Evolutionary conservation across 768 basidiomycete genomes (phyloP).

Genomic region (Pisolithus albus): DNA sequence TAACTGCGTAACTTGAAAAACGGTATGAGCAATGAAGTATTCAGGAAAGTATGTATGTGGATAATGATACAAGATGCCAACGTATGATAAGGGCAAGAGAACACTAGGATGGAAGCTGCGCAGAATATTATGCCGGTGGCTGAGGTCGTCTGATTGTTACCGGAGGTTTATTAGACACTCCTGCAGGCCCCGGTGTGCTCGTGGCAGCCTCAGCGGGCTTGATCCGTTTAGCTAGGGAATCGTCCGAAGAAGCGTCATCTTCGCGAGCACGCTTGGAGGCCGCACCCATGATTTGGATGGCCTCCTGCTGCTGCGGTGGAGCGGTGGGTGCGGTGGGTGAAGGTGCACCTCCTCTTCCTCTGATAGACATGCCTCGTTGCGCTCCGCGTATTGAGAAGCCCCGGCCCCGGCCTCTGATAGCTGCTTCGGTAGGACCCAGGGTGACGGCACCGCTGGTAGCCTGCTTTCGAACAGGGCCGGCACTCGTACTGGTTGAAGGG

Average conservation of each 20-base stretch:
- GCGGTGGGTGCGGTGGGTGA: constrained; percentile 20
- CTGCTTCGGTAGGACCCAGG: constrained; percentile 16
- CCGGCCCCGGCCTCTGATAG: constrained; percentile 22
- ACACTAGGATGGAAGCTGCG: background rate
- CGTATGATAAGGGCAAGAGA: background rate
- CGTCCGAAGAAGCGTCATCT: constrained; percentile 41
- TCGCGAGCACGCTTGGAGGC: constrained; percentile 61
- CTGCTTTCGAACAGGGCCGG: background rate
- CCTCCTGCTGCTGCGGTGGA: constrained; percentile 30
- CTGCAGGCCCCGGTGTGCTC: background rate
- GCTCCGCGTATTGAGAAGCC: constrained; percentile 28
- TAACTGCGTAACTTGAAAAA: background rate
- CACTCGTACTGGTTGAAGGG: background rate
- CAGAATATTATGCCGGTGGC: constrained; percentile 6
- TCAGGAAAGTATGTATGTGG: constrained; percentile 4
- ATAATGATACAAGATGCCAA: constrained; percentile 18
- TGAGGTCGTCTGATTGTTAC: constrained; percentile 28
- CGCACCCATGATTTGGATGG: constrained; percentile 58
- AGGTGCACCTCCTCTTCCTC: constrained; percentile 23
- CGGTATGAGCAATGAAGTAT: background rate
- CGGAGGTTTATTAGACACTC: constrained; percentile 25
- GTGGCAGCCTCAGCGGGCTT: constrained; percentile 40
- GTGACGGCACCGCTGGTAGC: constrained; percentile 25
- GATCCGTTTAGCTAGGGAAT: constrained; percentile 59
- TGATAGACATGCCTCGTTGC: constrained; percentile 20